These are phyloP conservation scores for Rachicladosporium sp. DNA, from an alignment of 2,329 filamentous ascomycete species.

Conservation along the genomic window DNA sequence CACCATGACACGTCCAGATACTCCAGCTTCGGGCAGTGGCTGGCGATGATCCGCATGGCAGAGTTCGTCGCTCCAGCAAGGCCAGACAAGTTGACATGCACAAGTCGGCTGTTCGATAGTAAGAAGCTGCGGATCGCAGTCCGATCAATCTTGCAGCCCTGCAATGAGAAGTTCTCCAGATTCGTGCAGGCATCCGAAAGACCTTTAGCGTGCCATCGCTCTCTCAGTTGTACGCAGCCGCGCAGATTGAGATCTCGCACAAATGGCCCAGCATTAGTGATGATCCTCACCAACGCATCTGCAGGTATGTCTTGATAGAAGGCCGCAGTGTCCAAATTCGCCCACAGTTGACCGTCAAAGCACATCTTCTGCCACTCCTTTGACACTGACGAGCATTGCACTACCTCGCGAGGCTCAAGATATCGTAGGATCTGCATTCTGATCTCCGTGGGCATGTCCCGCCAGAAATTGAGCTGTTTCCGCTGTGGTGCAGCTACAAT, in stretches of 20 bases:
- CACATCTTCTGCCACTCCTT: constrained; percentile 70
- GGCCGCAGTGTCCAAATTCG: constrained; percentile 60
- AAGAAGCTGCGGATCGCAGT: constrained; percentile 67
- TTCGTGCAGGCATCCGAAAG: constrained; percentile 79
- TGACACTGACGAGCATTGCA: constrained; percentile 64
- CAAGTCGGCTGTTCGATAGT: constrained; percentile 62
- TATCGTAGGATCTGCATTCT: constrained; percentile 65
- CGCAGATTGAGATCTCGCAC: constrained; percentile 80
- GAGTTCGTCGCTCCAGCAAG: constrained; percentile 68
- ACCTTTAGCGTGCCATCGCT: constrained; percentile 64
- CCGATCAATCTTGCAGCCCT: constrained; percentile 79
- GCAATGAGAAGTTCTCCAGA: constrained; percentile 72
- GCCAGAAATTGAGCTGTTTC: constrained; percentile 57
- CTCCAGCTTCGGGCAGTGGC: constrained; percentile 70
- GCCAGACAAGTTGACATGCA: constrained; percentile 78
- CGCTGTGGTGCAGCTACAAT: constrained; percentile 10
- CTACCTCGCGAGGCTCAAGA: constrained; percentile 66
- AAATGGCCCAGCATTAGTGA: constrained; percentile 75
- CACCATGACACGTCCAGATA: constrained; percentile 89
- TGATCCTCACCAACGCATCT: constrained; percentile 71
- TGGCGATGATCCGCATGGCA: constrained; percentile 74
- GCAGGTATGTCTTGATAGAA: constrained; percentile 84
- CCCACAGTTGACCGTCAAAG: constrained; percentile 93
- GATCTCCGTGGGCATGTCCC: constrained; percentile 68
- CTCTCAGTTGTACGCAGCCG: constrained; percentile 79